Conservation (phyloP, 106 monocot genomes). For the Chionographis japonica region DNA sequence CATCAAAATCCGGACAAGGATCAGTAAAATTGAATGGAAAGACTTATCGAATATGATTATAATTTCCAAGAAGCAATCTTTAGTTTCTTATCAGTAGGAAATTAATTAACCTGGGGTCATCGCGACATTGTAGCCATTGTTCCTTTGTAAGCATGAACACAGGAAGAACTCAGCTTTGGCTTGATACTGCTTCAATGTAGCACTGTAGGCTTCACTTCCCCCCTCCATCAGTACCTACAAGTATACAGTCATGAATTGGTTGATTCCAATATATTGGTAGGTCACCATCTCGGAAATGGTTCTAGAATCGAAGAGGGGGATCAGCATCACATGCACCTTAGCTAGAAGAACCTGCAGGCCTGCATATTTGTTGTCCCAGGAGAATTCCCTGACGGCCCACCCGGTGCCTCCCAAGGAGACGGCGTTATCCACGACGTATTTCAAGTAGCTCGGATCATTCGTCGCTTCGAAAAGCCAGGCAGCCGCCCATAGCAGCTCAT, state of each 20-base stretch:
- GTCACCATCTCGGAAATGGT: too few species aligned
- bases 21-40: too few species aligned
- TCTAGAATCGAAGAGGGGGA: too few species aligned
- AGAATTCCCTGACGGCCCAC: conserved; percentile 77
- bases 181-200: conserved; percentile 64
- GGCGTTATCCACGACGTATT: conserved; percentile 63
- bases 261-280: too few species aligned
- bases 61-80: too few species aligned
- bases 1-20: too few species aligned
- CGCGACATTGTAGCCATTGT: conserved; percentile 62
- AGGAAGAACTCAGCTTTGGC: conserved; percentile 93
- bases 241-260: neutral
- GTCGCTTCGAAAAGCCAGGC: conserved; percentile 91
- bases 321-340: conserved; percentile 38
- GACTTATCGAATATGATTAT: too few species aligned
- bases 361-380: conserved; percentile 97
- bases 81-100: too few species aligned
- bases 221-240: conserved; percentile 43
- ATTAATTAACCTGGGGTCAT: conserved; percentile 75
- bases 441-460: conserved; percentile 59
- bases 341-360: conserved; percentile 81
- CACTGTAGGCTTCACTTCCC: conserved; percentile 16
- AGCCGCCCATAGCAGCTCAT: conserved; percentile 93
- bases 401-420: conserved; percentile 59
- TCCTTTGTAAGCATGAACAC: conserved; percentile 80